phyloP scores from a whole-genome alignment of 169 alveolate species.

The Cryptosporidium canis region DNA sequence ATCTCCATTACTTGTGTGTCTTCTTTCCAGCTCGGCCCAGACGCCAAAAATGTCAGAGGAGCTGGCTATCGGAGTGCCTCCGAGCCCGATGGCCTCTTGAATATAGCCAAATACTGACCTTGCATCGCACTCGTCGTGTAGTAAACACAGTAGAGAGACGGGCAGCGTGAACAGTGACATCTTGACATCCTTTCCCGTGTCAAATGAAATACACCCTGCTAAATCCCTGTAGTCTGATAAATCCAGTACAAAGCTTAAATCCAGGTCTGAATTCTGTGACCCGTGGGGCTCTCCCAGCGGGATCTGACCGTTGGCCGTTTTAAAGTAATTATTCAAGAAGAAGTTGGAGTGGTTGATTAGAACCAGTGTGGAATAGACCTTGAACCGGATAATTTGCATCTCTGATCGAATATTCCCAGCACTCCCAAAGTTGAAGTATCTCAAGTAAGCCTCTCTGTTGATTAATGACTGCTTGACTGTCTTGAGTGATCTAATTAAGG shows the following conservation, averaged over 20 bases:
- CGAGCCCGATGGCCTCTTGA: background rate
- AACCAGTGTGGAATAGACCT: constrained; percentile 15
- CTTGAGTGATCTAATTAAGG: background rate
- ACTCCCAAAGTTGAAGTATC: constrained; percentile 27
- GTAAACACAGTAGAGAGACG: background rate
- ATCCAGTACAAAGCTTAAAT: background rate
- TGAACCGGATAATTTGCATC: constrained; percentile 22
- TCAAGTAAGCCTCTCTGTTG: background rate
- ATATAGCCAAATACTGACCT: background rate
- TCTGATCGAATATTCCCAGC: background rate
- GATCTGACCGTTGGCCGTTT: no score
- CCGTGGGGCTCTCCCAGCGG: no score
- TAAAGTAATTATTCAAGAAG: background rate
- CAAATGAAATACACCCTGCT: background rate
- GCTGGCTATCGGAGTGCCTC: background rate
- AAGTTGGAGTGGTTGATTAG: background rate
- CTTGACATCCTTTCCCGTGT: background rate
- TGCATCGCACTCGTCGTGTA: background rate
- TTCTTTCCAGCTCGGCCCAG: background rate
- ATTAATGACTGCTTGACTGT: background rate
- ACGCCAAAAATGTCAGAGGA: background rate
- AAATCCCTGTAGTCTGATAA: background rate
- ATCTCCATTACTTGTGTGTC: background rate
- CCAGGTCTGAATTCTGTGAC: background rate
- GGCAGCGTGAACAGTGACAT: background rate